Base-by-base conservation (phyloP, 192 early-diverging fungal genomes). In the Coemansia guatemalensis region DNA sequence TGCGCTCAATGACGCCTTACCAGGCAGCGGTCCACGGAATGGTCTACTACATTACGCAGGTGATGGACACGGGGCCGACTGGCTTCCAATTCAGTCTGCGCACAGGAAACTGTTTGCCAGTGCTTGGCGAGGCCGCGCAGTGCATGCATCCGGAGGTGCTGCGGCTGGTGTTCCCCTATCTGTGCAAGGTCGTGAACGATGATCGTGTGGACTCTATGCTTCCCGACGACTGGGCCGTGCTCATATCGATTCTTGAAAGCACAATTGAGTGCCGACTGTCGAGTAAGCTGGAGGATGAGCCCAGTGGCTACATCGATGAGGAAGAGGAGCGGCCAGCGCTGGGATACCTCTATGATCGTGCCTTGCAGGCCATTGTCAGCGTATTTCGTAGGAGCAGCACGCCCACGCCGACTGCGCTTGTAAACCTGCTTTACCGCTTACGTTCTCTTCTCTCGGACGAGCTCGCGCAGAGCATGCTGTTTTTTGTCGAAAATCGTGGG, bases 61-160 rank as follows among this genome's bases (percentile, higher is more conserved):
- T 82, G 7, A 82, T 82, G 79, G 79, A 76, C 12, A 74, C 73
- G 0, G 79, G 74, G 3, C 71, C 67, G 26, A 73, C 73, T 4
- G 74, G 65, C n/a, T 65, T 82, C 26, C 74, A 82, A 62, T 82
- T 82, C 41, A 77, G 74, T 48, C 57, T 82, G 60, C 64, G 79
- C 27, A 77, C 67, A 6, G 74, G 74, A 27, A 82, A 73, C 70
- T 82, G 73, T 23, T 64, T 82, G 30, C 79, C 79, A 0, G 79
- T 82, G 4, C 61, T 82, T 12, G 57, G 67, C 58, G 70, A 81
- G 64, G 79, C 79, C 0, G 67, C 64, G 30, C 64, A 70, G 55
- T 64, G 63, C 67, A 70, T 69, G 74, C 67, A 77, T 47, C 64
- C 71, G 5, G 63, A 65, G 23, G 74, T 77, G 56, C 65, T 82